Evolutionary conservation across 2,329 filamentous ascomycete species (phyloP), one percentile per base, ranked within the genome.

Genomic region (Onygenales sp.): DNA sequence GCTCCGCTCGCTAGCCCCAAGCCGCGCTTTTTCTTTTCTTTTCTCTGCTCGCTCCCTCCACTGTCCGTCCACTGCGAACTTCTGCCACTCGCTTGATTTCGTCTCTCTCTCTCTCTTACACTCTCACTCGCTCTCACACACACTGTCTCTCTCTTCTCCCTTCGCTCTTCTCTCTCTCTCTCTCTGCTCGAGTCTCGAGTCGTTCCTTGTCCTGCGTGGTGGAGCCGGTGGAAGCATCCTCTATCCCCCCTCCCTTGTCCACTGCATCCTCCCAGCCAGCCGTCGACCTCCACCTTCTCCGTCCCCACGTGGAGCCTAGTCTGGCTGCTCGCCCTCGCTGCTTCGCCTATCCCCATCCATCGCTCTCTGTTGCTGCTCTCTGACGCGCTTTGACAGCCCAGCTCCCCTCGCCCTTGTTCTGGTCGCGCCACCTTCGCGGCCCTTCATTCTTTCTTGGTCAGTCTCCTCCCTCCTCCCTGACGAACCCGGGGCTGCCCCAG

Each of bases 91-190:
- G 21, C 21, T 27, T 3, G 3, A 3, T 27, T 27, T 27, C 21
- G 21, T 27, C 21, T 27, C 3, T 27, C 21, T 27, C 21, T 27
- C 21, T 27, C 21, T 27, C 21, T 27, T 4, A 17, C 14, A 27
- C 42, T 49, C 56, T 49, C 52, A 49, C 43, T 54, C 53, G 54
- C 54, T 55, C 21, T 27, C 21, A 3, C 21, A 27, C 21, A 3
- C 21, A 27, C 51, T 57, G 45, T 56, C 51, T 54, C 45, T 49
- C 55, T 54, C 51, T 57, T 52, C 52, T 48, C n/a, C 37, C 4
- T 33, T 40, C 47, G 42, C 42, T 14, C n/a, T 9, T 44, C 21
- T 4, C 21, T 27, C 21, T 4, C 21, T 27, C 21, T 27, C 21
- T 27, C 21, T 4, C 21, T 27, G 21, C 21, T 27, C 21, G 21